Conservation (phyloP, 1,284 basidiomycete species). For the Boletus albobrunnescens region DNA sequence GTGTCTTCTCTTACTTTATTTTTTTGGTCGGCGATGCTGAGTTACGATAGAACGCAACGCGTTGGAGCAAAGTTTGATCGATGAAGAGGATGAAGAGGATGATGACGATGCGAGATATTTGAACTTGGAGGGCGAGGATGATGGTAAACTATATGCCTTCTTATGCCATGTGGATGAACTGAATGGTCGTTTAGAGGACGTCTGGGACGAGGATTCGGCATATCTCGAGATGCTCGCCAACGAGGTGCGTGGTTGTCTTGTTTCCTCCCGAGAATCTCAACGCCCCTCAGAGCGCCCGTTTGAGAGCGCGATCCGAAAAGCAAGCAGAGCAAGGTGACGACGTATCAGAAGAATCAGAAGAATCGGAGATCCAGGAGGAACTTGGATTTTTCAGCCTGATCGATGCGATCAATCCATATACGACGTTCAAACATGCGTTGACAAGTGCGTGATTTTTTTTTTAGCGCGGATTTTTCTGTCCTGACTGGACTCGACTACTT, state of each 20-base stretch:
- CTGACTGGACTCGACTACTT: neutral
- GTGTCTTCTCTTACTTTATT: neutral
- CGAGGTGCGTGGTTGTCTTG: conserved; percentile 48
- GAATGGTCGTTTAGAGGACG: conserved; percentile 50
- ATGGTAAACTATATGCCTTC: conserved; percentile 43
- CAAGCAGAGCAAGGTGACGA: conserved; percentile 39
- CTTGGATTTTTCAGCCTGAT: conserved; percentile 77
- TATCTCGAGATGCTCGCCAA: conserved; percentile 78
- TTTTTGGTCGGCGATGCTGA: conserved; percentile 4
- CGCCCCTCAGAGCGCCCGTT: conserved; percentile 55
- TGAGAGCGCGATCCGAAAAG: conserved; percentile 57
- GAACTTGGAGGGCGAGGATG: conserved; percentile 64
- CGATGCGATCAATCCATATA: conserved; percentile 69
- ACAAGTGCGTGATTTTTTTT: conserved; percentile 45
- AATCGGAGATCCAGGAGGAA: conserved; percentile 67
- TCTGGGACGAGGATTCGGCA: conserved; percentile 81
- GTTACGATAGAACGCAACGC: conserved; percentile 55
- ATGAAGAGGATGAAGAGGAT: conserved; percentile 58
- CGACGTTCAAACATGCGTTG: conserved; percentile 69
- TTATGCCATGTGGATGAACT: neutral
- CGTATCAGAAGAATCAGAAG: conserved; percentile 48
- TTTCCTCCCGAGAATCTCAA: neutral
- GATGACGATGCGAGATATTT: conserved; percentile 55
- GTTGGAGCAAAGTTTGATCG: conserved; percentile 55
- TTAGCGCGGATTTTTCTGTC: neutral